phyloP scores from a whole-genome alignment of 495 filamentous ascomycete genomes.

The Extremus antarcticus region DNA sequence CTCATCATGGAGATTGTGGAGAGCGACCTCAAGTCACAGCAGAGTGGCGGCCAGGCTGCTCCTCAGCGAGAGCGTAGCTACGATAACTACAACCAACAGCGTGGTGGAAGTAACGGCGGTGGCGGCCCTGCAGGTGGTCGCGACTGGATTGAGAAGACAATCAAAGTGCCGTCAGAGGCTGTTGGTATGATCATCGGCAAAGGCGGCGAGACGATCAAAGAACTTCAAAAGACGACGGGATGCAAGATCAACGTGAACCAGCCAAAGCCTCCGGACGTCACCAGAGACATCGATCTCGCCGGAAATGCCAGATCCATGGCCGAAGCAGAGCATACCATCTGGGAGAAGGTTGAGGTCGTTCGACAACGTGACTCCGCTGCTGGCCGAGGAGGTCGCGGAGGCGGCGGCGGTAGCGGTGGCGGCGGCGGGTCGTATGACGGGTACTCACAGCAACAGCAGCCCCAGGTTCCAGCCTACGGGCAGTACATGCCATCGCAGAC shows the following conservation, averaged over 20 bases:
- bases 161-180: slow-evolving; percentile 70
- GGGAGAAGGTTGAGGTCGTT: slow-evolving; percentile 78
- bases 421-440: slow-evolving; percentile 12
- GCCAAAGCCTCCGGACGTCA: slow-evolving; percentile 56
- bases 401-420: slow-evolving; percentile 35
- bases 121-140: slow-evolving; percentile 31
- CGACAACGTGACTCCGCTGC: slow-evolving; percentile 28
- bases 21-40: slow-evolving; percentile 51
- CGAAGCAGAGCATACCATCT: slow-evolving; percentile 63
- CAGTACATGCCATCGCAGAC: slow-evolving; percentile 19
- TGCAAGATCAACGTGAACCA: slow-evolving; percentile 86
- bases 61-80: slow-evolving; percentile 18
- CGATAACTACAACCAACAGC: slow-evolving; percentile 13
- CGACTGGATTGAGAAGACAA: slow-evolving; percentile 65
- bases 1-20: slow-evolving; percentile 81
- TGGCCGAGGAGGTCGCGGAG: slow-evolving; percentile 21
- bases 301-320: slow-evolving; percentile 61
- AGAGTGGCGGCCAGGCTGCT: slow-evolving; percentile 11
- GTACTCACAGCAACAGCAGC: slow-evolving; percentile 36
- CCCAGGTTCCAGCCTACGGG: slow-evolving; percentile 20
- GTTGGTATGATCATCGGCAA: slow-evolving; percentile 89
- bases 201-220: slow-evolving; percentile 74
- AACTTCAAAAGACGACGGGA: slow-evolving; percentile 68
- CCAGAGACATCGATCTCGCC: slow-evolving; percentile 71
- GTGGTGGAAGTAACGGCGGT: slow-evolving; percentile 25